A percentile compares a stretch with the other conserved stretches of the same genome.
These are phyloP conservation scores for Pythium pyrilobum DNA, from an alignment of 352 stramenopile species.

Conservation along the genomic window DNA sequence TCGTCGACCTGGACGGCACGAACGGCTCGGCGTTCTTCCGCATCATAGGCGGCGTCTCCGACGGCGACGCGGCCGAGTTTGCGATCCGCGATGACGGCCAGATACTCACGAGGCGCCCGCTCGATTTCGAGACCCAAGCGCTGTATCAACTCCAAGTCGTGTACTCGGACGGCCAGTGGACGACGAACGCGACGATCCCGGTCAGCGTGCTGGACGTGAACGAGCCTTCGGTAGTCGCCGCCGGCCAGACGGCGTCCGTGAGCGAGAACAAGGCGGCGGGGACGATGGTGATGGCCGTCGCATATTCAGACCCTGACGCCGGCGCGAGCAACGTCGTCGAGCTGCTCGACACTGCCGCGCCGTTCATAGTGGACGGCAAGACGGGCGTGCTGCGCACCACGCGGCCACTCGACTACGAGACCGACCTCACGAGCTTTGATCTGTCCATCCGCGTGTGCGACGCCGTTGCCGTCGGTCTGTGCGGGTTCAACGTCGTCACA, in stretches of 20 bases:
- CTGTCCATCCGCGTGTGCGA: conserved; percentile 50
- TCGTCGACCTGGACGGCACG: conserved; percentile 39
- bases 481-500: conserved; percentile 29
- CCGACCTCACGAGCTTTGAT: conserved; percentile 23
- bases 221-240: conserved; percentile 29
- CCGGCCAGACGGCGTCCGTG: conserved; percentile 19
- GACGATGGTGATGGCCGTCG: conserved; percentile 23
- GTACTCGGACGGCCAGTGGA: conserved; percentile 35
- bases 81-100: conserved; percentile 36
- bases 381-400: conserved; percentile 30
- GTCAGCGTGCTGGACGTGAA: conserved; percentile 49
- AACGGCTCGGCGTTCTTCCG: conserved; percentile 25
- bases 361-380: conserved; percentile 13
- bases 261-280: conserved; percentile 32
- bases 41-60: conserved; percentile 17
- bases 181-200: conserved; percentile 9
- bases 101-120: conserved; percentile 23
- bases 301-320: conserved; percentile 33
- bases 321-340: conserved; percentile 21
- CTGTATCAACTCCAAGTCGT: conserved; percentile 6
- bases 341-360: conserved; percentile 17
- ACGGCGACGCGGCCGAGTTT: conserved; percentile 24
- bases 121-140: conserved; percentile 33
- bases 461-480: conserved; percentile 20
- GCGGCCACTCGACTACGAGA: conserved; percentile 42